Conservation (phyloP, 2,329 filamentous ascomycete species). For the Colletotrichum kahawae region DNA sequence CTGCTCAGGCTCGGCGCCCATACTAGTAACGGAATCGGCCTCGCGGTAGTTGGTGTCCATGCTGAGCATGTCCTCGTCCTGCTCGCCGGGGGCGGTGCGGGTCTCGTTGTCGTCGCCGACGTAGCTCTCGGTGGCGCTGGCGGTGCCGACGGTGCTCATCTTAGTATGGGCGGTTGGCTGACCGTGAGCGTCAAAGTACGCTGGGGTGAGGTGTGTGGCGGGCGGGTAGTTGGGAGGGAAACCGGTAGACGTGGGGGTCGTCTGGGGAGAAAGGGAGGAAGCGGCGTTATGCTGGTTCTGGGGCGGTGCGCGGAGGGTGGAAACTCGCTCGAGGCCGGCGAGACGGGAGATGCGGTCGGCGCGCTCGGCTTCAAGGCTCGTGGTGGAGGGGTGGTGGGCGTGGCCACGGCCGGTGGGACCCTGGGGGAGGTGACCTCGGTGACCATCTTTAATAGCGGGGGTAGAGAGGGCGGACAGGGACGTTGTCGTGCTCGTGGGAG, state of each 20-base stretch:
- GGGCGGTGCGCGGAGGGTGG: slow-evolving; percentile 68
- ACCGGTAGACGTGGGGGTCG: slow-evolving; percentile 53
- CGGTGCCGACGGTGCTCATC: slow-evolving; percentile 91
- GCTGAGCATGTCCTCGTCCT: slow-evolving; percentile 73
- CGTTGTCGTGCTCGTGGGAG: slow-evolving; percentile 89
- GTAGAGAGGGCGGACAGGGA: slow-evolving; percentile 92
- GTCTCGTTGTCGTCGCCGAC: slow-evolving; percentile 58
- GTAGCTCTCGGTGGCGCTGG: slow-evolving; percentile 82
- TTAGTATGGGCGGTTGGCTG: slow-evolving; percentile 70
- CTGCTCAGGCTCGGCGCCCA: slow-evolving; percentile 44
- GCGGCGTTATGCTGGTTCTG: slow-evolving; percentile 33
- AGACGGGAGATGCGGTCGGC: slow-evolving; percentile 95
- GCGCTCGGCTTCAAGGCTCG: slow-evolving; percentile 86
- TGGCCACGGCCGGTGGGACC: slow-evolving; percentile 60
- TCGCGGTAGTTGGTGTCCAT: slow-evolving; percentile 67
- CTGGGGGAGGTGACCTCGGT: slow-evolving; percentile 78
- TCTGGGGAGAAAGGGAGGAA: slow-evolving; percentile 52
- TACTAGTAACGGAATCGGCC: slow-evolving; percentile 64
- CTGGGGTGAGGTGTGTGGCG: slow-evolving; percentile 53
- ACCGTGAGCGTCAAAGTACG: slow-evolving; percentile 82
- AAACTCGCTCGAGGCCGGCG: slow-evolving; percentile 87
- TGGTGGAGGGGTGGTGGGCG: slow-evolving; percentile 66
- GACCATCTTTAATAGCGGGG: slow-evolving; percentile 94
- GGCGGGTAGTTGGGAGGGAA: slow-evolving; percentile 45
- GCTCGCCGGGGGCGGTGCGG: slow-evolving; percentile 58